Base-by-base conservation (phyloP, 805 yeast genomes). In the Cyberlindnera amylophila region DNA sequence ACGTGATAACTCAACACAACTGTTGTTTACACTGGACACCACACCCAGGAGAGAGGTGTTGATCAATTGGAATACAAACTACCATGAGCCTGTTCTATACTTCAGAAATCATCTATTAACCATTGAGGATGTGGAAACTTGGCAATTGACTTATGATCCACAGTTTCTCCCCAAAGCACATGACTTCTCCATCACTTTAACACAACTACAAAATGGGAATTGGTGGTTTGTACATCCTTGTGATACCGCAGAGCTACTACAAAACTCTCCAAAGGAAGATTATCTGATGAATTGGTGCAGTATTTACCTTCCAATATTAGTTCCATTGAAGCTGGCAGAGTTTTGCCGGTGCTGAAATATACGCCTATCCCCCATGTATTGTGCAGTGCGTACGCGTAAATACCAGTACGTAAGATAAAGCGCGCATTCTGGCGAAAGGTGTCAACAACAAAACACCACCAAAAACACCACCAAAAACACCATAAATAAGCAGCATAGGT, bases 211-310 rank as follows among this genome's bases (percentile, higher is more conserved):
- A 1, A 10, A 29, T 9, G 32, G 23, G 3, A 45, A 45, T 9
- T 56, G 55, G 58, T 51, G 50, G 50, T 61, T 58, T 38, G 32
- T 71, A 1, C 77, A 72, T 46, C 75, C 76, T 4, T 72, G 77
- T 51, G 61, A 64, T 32, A 61, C 71, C 0, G 35, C 44, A 5
- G 55, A 52, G 8, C 42, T 65, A 42, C 52, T 68, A 24, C 51
- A 49, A 3, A 55, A 54, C 23, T 45, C 54, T 3, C 36, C 47
- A 1, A n/a, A 17, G 3, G 45, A 50, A 35, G 48, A 47, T 6
- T 47, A 56, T 45, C 53, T 63, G 49, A 50, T 38, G 21, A 52
- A 37, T 19, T 57, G 58, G 69, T 44, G 62, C 46, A 65, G 61
- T 8, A 41, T 66, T 4, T 49, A 47, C 35, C 45, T 48, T 12